phyloP scores from a whole-genome alignment of 192 early-diverging fungal genomes.

The Jimgerdemannia lactiflua region DNA sequence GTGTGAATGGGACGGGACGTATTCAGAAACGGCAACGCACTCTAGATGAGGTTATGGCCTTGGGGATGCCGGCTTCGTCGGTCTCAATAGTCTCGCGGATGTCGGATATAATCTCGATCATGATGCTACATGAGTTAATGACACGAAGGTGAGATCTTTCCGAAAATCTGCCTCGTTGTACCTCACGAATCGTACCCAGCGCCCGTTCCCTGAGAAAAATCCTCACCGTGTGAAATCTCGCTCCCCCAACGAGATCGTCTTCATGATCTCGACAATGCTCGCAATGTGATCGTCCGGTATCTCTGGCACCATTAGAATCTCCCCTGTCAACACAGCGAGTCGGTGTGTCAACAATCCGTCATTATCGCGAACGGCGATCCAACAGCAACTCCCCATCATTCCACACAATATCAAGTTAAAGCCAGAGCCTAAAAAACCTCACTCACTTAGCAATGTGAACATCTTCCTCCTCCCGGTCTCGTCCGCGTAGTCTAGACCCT shows the following conservation, averaged over 20 bases:
- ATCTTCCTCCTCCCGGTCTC: constrained; percentile 86
- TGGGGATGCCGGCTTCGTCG: constrained; percentile 25
- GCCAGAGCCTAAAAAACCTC: not conserved
- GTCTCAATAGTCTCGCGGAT: constrained; percentile 55
- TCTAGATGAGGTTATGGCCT: constrained; percentile 19
- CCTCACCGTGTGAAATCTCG: constrained; percentile 76
- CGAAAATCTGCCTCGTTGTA: too few relatives aligned
- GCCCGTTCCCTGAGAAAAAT: not conserved
- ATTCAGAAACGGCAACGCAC: not conserved
- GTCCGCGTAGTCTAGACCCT: constrained; percentile 80
- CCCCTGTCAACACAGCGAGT: constrained; percentile 37
- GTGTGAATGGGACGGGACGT: too few relatives aligned
- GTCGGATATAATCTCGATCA: constrained; percentile 80
- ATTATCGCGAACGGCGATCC: too few relatives aligned
- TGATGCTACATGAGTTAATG: constrained; percentile 31
- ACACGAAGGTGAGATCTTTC: not conserved
- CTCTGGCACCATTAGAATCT: constrained; percentile 73
- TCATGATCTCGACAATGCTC: constrained; percentile 74
- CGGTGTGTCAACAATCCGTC: not conserved
- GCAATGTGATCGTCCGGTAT: constrained; percentile 76
- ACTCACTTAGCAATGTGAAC: constrained; percentile 70
- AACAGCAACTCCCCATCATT: too few relatives aligned
- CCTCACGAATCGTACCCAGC: not conserved
- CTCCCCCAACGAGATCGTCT: constrained; percentile 73
- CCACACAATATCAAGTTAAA: not conserved